Evolutionary conservation across 169 alveolate species (phyloP), one percentile per base, ranked within the genome.

Genomic region (Amoebophrya sp.): DNA sequence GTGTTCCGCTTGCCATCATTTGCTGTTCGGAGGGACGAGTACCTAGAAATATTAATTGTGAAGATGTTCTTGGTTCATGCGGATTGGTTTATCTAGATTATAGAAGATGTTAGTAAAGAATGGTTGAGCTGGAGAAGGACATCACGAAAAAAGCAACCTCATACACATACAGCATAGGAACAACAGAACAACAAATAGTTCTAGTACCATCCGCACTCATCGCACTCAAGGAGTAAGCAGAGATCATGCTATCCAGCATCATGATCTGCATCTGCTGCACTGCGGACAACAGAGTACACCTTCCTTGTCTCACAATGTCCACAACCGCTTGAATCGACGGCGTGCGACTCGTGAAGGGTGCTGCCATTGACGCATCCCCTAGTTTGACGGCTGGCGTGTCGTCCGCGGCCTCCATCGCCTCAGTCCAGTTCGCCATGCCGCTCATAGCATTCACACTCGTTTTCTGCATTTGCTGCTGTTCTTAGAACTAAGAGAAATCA

Each of bases 291-390:
- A 98, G 95, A 14, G 99, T 97, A 92, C 99, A 97, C 83, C 99
- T 92, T 41, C 99, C 99, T 95, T 97, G 97, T 33, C 97, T 95
- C 0, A 93, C 95, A 40, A 98, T 93, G 90, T 96, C 97, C 90
- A 97, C 97, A 12, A 98, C 98, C 90, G 99, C 97, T 89, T 95
- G 95, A 47, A 98, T 97, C 91, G 98, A 97, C 39, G 95, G 95
- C 41, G 97, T 96, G 65, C 98, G 98, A 90, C 97, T 97, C 29
- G 99, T 98, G 96, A 99, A 99, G 29, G 99, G 99, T 0, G 99
- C 99, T 41, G 99, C 99, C 41, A 98, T 98, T 92, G 99, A 97
- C 29, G 99, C 99, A 95, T 98, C 99, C 33, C 99, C 94, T 36
- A 92, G 91, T 90, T 92, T 92, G 90, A 92, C 94, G 91, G 90